These are phyloP conservation scores for Candida corydali DNA, from an alignment of 805 yeast species.

Conservation along the genomic window DNA sequence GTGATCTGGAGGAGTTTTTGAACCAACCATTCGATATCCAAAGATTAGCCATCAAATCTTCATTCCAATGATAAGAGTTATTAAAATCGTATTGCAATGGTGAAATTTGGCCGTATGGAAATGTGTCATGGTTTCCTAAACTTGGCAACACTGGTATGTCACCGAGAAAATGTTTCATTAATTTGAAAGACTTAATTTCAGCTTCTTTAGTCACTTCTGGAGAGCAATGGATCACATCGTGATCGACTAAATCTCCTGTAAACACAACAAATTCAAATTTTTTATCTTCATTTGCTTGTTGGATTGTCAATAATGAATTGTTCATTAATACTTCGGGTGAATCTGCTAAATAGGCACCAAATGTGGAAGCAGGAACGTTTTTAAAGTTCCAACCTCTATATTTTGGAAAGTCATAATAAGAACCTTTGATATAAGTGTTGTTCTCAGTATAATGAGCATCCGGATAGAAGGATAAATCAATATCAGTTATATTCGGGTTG, in stretches of 20 bases:
- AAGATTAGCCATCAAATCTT: slow-evolving; percentile 29
- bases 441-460: slow-evolving; percentile 27
- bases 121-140: slow-evolving; percentile 69
- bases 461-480: slow-evolving; percentile 14
- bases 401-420: slow-evolving; percentile 29
- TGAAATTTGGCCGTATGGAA: slow-evolving; percentile 67
- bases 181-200: slow-evolving; percentile 65
- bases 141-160: slow-evolving; percentile 57
- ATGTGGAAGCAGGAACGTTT: slow-evolving; percentile 51
- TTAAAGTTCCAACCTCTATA: slow-evolving; percentile 20
- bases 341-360: slow-evolving; percentile 62
- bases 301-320: slow-evolving; percentile 40
- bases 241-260: slow-evolving; percentile 74
- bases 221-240: slow-evolving; percentile 48
- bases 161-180: slow-evolving; percentile 49
- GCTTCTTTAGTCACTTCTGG: slow-evolving; percentile 64
- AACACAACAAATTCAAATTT: slow-evolving; percentile 58
- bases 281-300: slow-evolving; percentile 15
- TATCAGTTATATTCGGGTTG: slow-evolving; percentile 9
- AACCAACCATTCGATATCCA: slow-evolving; percentile 37
- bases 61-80: slow-evolving; percentile 32
- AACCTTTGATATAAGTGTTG: slow-evolving; percentile 25
- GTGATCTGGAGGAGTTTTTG: slow-evolving; percentile 19
- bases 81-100: slow-evolving; percentile 33
- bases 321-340: slow-evolving; percentile 61